Evolutionary conservation across 2,329 filamentous ascomycete species (phyloP).

Genomic region (Phoma sp.): DNA sequence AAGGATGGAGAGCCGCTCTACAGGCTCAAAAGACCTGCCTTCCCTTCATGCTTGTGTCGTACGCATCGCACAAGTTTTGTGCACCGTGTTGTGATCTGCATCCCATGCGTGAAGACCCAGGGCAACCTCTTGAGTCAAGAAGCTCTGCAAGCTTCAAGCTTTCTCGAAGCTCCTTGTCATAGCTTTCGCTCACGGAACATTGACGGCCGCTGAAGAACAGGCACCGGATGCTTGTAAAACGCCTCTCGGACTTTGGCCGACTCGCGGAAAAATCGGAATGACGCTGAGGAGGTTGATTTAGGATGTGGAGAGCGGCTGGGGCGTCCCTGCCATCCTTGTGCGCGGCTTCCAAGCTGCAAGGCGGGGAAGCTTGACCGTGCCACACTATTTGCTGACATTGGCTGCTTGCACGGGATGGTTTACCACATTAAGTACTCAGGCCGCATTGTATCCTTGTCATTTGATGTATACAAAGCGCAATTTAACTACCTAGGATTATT

Average conservation of each 20-base stretch:
- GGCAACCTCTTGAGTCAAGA: constrained; percentile 2
- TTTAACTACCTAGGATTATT: not conserved
- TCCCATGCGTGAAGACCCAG: constrained; percentile 1
- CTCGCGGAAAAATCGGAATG: constrained; percentile 20
- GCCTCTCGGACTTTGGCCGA: constrained; percentile 34
- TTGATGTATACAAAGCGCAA: constrained; percentile 7
- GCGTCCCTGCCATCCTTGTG: constrained; percentile 27
- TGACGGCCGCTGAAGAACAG: not conserved
- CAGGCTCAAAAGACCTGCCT: not conserved
- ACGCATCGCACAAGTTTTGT: not conserved
- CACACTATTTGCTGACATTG: constrained; percentile 17
- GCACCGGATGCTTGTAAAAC: constrained; percentile 15
- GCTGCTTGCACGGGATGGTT: constrained; percentile 18
- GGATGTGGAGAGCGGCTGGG: constrained; percentile 33
- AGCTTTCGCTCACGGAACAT: not conserved
- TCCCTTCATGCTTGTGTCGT: not conserved
- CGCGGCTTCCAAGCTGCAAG: constrained; percentile 22
- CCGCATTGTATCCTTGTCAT: constrained; percentile 8
- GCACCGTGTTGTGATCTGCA: not conserved
- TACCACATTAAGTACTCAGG: constrained; percentile 25
- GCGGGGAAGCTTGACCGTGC: constrained; percentile 35
- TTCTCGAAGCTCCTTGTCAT: constrained; percentile 19
- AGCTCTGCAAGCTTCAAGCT: constrained; percentile 14
- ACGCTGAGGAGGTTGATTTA: constrained; percentile 26
- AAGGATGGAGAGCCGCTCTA: constrained; percentile 5